Evolutionary conservation across 805 yeast species (phyloP).

Genomic region (Ogataea nonfermentans): DNA sequence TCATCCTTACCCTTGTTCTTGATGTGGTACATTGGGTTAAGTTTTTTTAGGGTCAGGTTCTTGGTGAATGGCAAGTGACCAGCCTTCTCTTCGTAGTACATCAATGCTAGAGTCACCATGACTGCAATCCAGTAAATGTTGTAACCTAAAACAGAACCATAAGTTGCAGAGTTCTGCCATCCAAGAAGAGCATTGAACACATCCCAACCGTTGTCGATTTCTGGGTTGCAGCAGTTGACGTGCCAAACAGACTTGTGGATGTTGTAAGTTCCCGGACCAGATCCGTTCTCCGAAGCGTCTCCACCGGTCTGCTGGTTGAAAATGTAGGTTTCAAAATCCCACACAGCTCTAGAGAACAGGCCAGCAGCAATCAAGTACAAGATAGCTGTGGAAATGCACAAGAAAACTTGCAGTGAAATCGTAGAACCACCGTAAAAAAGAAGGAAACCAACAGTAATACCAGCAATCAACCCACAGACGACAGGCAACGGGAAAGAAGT

Average conservation of each 20-base stretch:
- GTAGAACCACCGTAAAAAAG: slow-evolving; percentile 81
- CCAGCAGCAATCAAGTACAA: slow-evolving; percentile 90
- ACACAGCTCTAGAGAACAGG: slow-evolving; percentile 86
- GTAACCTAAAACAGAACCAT: slow-evolving; percentile 87
- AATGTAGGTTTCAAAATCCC: slow-evolving; percentile 76
- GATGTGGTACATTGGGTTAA: slow-evolving; percentile 73
- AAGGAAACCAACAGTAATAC: slow-evolving; percentile 64
- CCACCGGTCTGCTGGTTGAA: slow-evolving; percentile 78
- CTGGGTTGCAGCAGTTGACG: slow-evolving; percentile 96
- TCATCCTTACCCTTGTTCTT: slow-evolving; percentile 66
- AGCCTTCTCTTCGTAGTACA: slow-evolving; percentile 79
- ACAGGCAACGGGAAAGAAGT: slow-evolving; percentile 91
- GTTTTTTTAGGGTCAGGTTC: slow-evolving; percentile 43
- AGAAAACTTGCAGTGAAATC: slow-evolving; percentile 81
- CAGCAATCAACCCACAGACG: slow-evolving; percentile 78
- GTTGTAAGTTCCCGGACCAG: slow-evolving; percentile 94
- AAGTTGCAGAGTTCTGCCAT: slow-evolving; percentile 96
- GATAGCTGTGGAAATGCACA: slow-evolving; percentile 84
- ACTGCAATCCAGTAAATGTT: slow-evolving; percentile 83
- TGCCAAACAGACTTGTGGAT: slow-evolving; percentile 84
- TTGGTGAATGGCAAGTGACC: slow-evolving; percentile 78
- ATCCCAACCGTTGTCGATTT: slow-evolving; percentile 93
- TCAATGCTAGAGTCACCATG: slow-evolving; percentile 50
- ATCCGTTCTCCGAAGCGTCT: slow-evolving; percentile 90
- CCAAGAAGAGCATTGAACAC: slow-evolving; percentile 91